Evolutionary conservation across 345 rosid species (phyloP).

Genomic region (Lepidium africanum): DNA sequence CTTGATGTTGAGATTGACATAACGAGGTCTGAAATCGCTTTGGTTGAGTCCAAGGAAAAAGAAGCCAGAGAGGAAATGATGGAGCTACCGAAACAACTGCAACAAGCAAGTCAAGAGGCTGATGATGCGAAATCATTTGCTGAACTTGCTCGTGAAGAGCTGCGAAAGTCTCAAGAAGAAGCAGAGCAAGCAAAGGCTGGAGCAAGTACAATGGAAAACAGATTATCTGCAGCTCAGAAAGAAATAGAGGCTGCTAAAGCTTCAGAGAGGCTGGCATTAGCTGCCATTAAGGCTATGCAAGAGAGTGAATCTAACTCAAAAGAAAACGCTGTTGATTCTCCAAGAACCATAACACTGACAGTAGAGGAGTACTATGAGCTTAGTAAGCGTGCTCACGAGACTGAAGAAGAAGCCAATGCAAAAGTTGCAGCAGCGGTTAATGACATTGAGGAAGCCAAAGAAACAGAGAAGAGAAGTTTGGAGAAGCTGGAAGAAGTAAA

Average conservation of each 20-base stretch:
- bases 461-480: slow-evolving; percentile 47
- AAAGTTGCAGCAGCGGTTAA: slow-evolving; percentile 65
- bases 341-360: slow-evolving; percentile 59
- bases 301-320: slow-evolving; percentile 60
- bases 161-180: slow-evolving; percentile 63
- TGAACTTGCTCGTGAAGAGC: slow-evolving; percentile 63
- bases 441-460: slow-evolving; percentile 70
- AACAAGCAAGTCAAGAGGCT: slow-evolving; percentile 64
- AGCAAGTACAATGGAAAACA: slow-evolving; percentile 61
- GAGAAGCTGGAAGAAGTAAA: slow-evolving; percentile 58
- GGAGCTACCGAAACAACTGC: slow-evolving; percentile 69
- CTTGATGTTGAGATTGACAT: slow-evolving; percentile 69
- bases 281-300: slow-evolving; percentile 79
- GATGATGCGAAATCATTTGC: slow-evolving; percentile 72
- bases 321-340: slow-evolving; percentile 31
- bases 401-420: slow-evolving; percentile 64
- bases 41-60: slow-evolving; percentile 53
- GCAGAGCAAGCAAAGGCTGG: slow-evolving; percentile 81
- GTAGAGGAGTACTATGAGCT: slow-evolving; percentile 84
- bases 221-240: slow-evolving; percentile 64
- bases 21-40: slow-evolving; percentile 47
- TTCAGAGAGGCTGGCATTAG: slow-evolving; percentile 75
- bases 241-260: slow-evolving; percentile 85
- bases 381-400: slow-evolving; percentile 70
- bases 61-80: slow-evolving; percentile 54